Evolutionary conservation across 768 basidiomycete genomes (phyloP), one percentile per base, ranked within the genome.

Genomic region (Hydnum rufescens): DNA sequence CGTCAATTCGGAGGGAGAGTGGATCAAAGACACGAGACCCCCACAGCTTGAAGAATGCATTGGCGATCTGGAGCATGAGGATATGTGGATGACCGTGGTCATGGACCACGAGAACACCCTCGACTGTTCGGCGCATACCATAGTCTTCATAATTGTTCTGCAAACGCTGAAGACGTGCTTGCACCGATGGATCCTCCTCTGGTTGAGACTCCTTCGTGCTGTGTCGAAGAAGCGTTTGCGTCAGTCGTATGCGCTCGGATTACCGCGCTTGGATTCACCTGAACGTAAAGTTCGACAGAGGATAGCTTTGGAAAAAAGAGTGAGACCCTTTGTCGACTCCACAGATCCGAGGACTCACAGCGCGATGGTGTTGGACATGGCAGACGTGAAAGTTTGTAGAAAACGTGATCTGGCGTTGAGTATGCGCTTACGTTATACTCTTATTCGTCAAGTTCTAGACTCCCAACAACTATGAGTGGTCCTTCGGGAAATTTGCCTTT

Each of bases 11-110:
- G 42, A 42, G 5, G 32, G 34, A 50, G 54, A 32, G 39, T 44
- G 44, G 44, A 28, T 8, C 32, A 13, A 1, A 47, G 13, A 47
- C 13, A 0, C 18, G 4, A 8, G n/a, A 29, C n/a, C 70, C 82
- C 60, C 60, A 89, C 88, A 99, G 77, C 66, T 97, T 96, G 74
- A 96, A 97, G 66, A 97, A 99, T 16, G 90, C 89, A 64, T 95
- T 96, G 22, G 92, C 95, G 62, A 99, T 95, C 63, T 97, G 95
- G 3, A 96, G 75, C 81, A 97, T 90, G 58, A 99, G 77, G 56
- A 97, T 88, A 61, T 99, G 93, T 1, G 93, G 92, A 61, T 93
- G 88, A 0, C 92, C 93, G 59, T 96, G 92, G 63, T 96, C 90
- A 66, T 95, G 87, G 3, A 90, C 89, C 53, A 92, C 81, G 3